Conservation (phyloP, 2,329 filamentous ascomycete species). For the Fusarium mundagurra region DNA sequence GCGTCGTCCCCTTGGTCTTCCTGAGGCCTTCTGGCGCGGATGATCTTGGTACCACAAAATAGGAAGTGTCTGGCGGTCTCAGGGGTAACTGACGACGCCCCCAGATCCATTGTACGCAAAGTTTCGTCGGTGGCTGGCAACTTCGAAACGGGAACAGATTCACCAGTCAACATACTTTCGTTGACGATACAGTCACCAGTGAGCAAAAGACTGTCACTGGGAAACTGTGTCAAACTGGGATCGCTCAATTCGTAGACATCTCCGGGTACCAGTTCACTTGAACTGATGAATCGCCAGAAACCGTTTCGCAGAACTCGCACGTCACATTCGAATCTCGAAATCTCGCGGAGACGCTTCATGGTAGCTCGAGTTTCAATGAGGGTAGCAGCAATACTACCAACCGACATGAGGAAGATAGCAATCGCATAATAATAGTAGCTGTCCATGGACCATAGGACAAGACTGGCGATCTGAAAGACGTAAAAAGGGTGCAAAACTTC, state of each 20-base stretch:
- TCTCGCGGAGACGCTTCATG: constrained; percentile 88
- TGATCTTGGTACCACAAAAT: constrained; percentile 95
- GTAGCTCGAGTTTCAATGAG: constrained; percentile 91
- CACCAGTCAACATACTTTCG: constrained; percentile 98
- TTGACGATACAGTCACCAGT: constrained; percentile 98
- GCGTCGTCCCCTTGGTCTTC: constrained; percentile 88
- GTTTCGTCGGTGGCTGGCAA: constrained; percentile 83
- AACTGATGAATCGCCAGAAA: constrained; percentile 92
- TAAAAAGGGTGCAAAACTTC: constrained; percentile 99
- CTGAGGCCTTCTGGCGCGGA: constrained; percentile 87
- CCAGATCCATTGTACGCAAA: constrained; percentile 78
- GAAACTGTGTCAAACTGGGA: constrained; percentile 86
- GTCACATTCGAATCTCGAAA: constrained; percentile 95
- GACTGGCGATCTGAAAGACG: constrained; percentile 94
- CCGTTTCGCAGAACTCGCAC: constrained; percentile 92
- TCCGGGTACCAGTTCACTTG: constrained; percentile 89
- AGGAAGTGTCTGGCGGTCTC: constrained; percentile 89
- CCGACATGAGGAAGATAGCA: constrained; percentile 94
- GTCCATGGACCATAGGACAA: constrained; percentile 93
- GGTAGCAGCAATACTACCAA: constrained; percentile 89
- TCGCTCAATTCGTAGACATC: constrained; percentile 98
- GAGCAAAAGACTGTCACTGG: constrained; percentile 89
- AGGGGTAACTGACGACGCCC: constrained; percentile 82
- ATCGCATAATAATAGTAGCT: constrained; percentile 97
- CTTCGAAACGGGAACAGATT: constrained; percentile 97